Evolutionary conservation across 23 red algal species (phyloP), one percentile per base, ranked within the genome.

Genomic region (Chondrus crispus): DNA sequence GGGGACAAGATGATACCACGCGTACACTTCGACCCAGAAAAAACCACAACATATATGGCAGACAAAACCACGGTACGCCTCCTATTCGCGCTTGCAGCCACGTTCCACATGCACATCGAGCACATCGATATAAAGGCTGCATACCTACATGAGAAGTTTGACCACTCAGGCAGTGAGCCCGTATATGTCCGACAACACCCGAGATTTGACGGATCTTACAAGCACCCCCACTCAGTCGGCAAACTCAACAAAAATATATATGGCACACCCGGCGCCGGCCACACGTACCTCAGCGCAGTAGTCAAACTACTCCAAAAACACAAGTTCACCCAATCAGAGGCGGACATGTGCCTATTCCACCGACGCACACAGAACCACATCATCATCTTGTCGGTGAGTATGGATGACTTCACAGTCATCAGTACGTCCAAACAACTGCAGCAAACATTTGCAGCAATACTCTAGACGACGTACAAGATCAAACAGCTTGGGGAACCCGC

Each of bases 81-180:
- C 6, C 16, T 91, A 2, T 28, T 86, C 46, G 58, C 35, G 18
- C n/a, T 86, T 30, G 33, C 54, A 37, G 82, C 82, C 16, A 5
- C n/a, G 33, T 43, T 70, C 44, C 32, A 41, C 26, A 41, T 69
- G 7, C 4, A 69, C 37, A 41, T 44, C 57, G 54, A 39, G 36
- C 82, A 86, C 43, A 49, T 91, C 38, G 87, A 91, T 48, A 74
- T 80, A 19, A 80, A 42, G 4, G 46, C 70, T 6, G 72, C 73
- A 68, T 91, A 66, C 24, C 58, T 69, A 3, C 8, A 91, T 40
- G 87, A 80, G 53, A 4, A n/a, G 20, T 88, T 77, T 40, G 42
- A 29, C 35, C 72, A 38, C 50, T 5, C 32, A 80, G 42, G 30
- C 73, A 62, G 64, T 16, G 66, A 81, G 46, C 72, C 87, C 26